phyloP scores from a whole-genome alignment of 2,329 filamentous ascomycete genomes.

The Claviceps capensis region DNA sequence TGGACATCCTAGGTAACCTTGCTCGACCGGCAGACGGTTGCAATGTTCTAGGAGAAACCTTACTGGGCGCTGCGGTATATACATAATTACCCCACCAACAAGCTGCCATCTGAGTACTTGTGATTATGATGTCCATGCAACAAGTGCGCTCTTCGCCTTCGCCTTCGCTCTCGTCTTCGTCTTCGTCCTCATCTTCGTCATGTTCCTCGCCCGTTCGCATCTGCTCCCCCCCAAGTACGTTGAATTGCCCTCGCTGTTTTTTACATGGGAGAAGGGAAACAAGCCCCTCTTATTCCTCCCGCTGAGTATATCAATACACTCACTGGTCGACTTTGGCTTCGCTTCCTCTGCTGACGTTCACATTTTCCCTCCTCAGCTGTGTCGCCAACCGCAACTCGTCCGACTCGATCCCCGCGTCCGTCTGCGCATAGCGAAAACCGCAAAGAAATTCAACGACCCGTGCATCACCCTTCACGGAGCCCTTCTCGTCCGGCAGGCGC shows the following conservation, averaged over 20 bases:
- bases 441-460: slow-evolving; percentile 24
- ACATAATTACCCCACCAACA: slow-evolving; percentile 13
- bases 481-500: slow-evolving; percentile 35
- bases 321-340: not conserved
- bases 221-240: slow-evolving; percentile 47
- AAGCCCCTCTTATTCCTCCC: not conserved
- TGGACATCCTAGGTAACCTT: not conserved
- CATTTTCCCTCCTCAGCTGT: slow-evolving; percentile 15
- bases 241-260: not conserved
- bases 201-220: slow-evolving; percentile 41
- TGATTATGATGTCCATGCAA: slow-evolving; percentile 49
- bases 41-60: slow-evolving; percentile 13
- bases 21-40: slow-evolving; percentile 11
- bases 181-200: not conserved
- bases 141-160: slow-evolving; percentile 35
- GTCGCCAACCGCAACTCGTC: slow-evolving; percentile 18
- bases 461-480: slow-evolving; percentile 40
- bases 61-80: slow-evolving; percentile 17
- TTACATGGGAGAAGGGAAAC: not conserved
- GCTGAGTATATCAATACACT: not conserved
- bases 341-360: slow-evolving; percentile 15
- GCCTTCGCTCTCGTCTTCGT: not conserved
- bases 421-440: slow-evolving; percentile 38
- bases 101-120: slow-evolving; percentile 16
- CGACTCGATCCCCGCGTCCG: slow-evolving; percentile 41